Conservation (phyloP, 805 yeast genomes). For the Millerozyma acaciae region DNA sequence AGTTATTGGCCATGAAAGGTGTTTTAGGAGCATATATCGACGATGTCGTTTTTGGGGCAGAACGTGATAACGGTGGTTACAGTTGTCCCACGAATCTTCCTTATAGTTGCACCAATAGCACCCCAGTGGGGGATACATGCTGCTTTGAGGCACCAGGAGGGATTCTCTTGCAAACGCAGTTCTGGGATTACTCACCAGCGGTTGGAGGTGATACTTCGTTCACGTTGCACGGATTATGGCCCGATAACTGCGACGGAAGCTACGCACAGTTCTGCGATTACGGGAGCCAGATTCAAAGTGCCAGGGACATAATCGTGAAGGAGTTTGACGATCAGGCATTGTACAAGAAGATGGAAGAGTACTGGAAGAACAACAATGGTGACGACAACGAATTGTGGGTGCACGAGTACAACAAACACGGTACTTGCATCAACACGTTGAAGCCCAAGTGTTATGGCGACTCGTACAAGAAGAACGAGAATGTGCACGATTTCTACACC, state of each 20-base stretch:
- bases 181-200: slow-evolving; percentile 36
- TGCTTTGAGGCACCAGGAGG: slow-evolving; percentile 42
- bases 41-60: not conserved
- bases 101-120: slow-evolving; percentile 54
- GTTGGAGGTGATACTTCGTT: slow-evolving; percentile 32
- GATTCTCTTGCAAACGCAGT: slow-evolving; percentile 38
- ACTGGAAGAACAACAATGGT: slow-evolving; percentile 34
- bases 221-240: slow-evolving; percentile 46
- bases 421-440: slow-evolving; percentile 38
- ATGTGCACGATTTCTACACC: slow-evolving; percentile 27
- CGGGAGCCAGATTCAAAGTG: slow-evolving; percentile 24
- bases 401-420: slow-evolving; percentile 44
- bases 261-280: slow-evolving; percentile 36
- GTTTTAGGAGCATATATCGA: not conserved
- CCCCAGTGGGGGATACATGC: slow-evolving; percentile 48
- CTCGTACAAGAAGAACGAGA: slow-evolving; percentile 15
- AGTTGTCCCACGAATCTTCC: slow-evolving; percentile 59
- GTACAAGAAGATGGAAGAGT: slow-evolving; percentile 23
- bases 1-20: not conserved
- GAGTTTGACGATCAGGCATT: slow-evolving; percentile 24
- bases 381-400: slow-evolving; percentile 34
- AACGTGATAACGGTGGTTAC: not conserved
- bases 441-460: slow-evolving; percentile 31
- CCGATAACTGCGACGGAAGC: slow-evolving; percentile 39
- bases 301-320: slow-evolving; percentile 22